Evolutionary conservation across 805 yeast species (phyloP), one percentile per base, ranked within the genome.

Genomic region (Ogataea siamensis): DNA sequence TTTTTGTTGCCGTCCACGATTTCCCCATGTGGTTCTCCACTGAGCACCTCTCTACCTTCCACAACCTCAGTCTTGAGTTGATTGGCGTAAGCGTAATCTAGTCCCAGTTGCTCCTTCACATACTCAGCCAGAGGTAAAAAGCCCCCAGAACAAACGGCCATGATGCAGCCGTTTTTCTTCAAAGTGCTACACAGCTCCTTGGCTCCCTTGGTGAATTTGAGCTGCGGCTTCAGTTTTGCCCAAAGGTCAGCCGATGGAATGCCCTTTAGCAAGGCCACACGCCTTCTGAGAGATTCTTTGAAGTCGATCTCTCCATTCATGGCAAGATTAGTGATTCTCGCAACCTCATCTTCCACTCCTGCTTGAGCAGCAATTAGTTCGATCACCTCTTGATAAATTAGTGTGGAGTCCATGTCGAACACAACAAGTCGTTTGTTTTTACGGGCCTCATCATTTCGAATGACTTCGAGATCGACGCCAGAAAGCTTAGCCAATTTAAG

Each of bases 281-380:
- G 74, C 57, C 77, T 77, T 1, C 69, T 68, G 32, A 93, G 67
- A 0, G 96, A 86, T 49, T 84, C 86, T 45, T 76, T 78, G 69
- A 93, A 93, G 58, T 93, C 98, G 13, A 93, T 67, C 57, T 91
- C 96, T 18, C 97, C 97, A 53, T 91, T 89, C 99, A 93, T 93
- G 14, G 99, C 98, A 17, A 87, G 72, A 26, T 83, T 87, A 2
- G 99, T 93, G 51, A 93, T 89, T 20, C 73, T 83, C 5, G 91
- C 84, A 5, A 93, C 99, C 58, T 87, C 70, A 5, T 73, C 78
- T 55, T 93, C 96, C 22, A 93, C 95, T 49, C 76, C 73, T n/a
- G 96, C 98, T 53, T 86, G 83, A 0, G 87, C 87, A 2, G 99
- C 99, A 49, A 93, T 91, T 56, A 93, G 63, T 57, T 93, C 99